These are phyloP conservation scores for Nothophytophthora sp. DNA, from an alignment of 352 stramenopile genomes.

Conservation along the genomic window DNA sequence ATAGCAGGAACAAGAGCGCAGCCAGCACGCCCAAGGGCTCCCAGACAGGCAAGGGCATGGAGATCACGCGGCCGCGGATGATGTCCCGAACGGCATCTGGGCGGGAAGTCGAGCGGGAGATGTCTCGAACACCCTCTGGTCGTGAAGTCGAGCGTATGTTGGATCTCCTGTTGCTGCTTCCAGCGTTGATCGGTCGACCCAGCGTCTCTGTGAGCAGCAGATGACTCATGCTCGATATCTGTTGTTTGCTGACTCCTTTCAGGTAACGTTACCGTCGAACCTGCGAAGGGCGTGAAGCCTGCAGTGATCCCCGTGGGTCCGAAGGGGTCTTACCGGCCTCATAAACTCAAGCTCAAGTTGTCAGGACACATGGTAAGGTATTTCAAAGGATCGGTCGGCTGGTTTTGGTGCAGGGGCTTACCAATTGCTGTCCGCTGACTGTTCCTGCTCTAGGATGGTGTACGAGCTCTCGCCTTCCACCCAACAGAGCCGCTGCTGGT, in stretches of 20 bases:
- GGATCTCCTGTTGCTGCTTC: neutral
- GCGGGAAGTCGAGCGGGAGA: conserved; percentile 38
- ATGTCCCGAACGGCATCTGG: conserved; percentile 53
- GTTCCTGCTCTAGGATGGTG: conserved; percentile 52
- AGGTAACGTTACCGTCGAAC: conserved; percentile 20
- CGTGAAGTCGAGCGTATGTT: conserved; percentile 39
- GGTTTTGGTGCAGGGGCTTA: conserved; percentile 1
- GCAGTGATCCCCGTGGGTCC: conserved; percentile 45
- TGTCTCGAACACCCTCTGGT: conserved; percentile 23
- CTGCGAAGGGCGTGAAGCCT: conserved; percentile 41
- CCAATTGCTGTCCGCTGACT: neutral
- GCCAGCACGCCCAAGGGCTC: conserved; percentile 39
- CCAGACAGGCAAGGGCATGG: conserved; percentile 50
- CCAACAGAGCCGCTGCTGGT: conserved; percentile 82
- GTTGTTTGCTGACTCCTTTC: neutral
- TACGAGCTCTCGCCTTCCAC: conserved; percentile 78
- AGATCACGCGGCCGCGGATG: conserved; percentile 80
- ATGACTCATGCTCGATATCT: neutral
- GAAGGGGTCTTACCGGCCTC: conserved; percentile 66
- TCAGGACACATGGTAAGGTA: conserved; percentile 74
- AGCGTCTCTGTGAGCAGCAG: no score
- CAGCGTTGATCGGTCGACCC: no score
- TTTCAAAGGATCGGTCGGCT: conserved; percentile 1
- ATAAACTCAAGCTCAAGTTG: conserved; percentile 88
- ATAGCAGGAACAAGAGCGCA: conserved; percentile 51